Evolutionary conservation across 106 monocot genomes (phyloP), one percentile per base, ranked within the genome.

Genomic region (Agapanthus africanus): DNA sequence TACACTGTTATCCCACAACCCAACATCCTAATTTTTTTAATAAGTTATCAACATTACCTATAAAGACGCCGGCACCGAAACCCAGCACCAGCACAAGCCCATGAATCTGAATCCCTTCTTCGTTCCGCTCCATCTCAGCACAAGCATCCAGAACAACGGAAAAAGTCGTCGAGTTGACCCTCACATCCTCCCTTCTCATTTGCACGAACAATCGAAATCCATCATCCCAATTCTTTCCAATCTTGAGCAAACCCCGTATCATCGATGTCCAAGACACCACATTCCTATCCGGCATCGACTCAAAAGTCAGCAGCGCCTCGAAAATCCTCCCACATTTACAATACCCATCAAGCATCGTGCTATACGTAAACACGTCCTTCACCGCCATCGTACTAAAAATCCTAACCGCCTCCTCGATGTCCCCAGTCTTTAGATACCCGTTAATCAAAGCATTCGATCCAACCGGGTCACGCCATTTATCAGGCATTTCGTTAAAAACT

Each of bases 241-340:
- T 26, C 46, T 79, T 79, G 2, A 80, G 21, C 31, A 80, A 77
- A 11, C 84, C 84, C 11, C 72, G 64, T 49, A 84, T 77, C 77
- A 84, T 77, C 26, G 74, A 65, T 35, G 84, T 84, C 84, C 84
- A 84, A 32, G 84, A 77, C 40, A 84, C 67, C 16, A 84, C 84
- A 74, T 84, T 84, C 57, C 77, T 84, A 47, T 66, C 77, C 0
- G 77, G 84, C 80, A 77, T 84, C 16, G 44, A 66, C 34, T 73
- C 63, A 46, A 84, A 84, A 11, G 52, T 15, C 13, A 46, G 11
- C 39, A 73, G 70, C 5, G 84, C 84, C n/a, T 84, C 77, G 7
- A 37, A 67, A 4, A 84, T 27, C 60, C 49, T 80, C 37, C 80
- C 84, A 59, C 34, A 23, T 56, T 84, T 84, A 66, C 84, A 84